Percentiles rank a stretch among this genome's conserved stretches.
Evolutionary conservation across 2,329 filamentous ascomycete genomes (phyloP).

Genomic region (Botrytis fabae): DNA sequence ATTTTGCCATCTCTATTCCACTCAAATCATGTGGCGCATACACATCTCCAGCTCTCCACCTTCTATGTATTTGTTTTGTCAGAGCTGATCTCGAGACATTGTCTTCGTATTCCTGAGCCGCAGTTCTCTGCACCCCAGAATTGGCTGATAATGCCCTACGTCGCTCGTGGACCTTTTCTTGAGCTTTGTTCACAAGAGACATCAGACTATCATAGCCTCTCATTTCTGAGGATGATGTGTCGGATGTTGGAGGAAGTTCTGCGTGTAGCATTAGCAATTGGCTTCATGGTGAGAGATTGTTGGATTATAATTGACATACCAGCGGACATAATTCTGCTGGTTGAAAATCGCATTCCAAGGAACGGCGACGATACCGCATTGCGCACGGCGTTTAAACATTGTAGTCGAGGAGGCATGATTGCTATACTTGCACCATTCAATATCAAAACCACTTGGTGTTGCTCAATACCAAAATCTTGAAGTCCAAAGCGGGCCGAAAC

Average conservation of each 20-base stretch:
- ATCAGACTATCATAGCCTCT: not conserved
- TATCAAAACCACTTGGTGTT: constrained; percentile 19
- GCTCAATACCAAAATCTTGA: constrained; percentile 14
- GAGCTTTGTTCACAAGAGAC: not conserved
- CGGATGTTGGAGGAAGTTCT: not conserved
- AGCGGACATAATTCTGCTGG: constrained; percentile 29
- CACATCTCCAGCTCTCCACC: constrained; percentile 77
- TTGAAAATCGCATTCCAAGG: constrained; percentile 35
- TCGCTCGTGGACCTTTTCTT: not conserved
- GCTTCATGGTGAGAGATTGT: not conserved
- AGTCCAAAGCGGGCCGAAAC: not conserved
- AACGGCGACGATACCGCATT: constrained; percentile 24
- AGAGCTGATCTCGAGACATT: constrained; percentile 46
- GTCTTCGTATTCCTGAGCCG: constrained; percentile 22
- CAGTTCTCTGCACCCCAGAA: not conserved
- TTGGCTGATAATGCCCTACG: not conserved
- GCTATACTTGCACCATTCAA: constrained; percentile 2
- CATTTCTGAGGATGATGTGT: not conserved
- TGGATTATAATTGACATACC: constrained; percentile 28
- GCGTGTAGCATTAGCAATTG: not conserved
- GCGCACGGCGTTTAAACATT: constrained; percentile 36
- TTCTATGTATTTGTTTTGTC: constrained; percentile 64
- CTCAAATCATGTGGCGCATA: constrained; percentile 89
- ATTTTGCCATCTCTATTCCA: constrained; percentile 77
- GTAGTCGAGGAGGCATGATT: constrained; percentile 38